Percentiles rank a stretch among this genome's conserved stretches.
phyloP scores from a whole-genome alignment of 768 basidiomycete genomes.

The Leccinum fibrillosum region DNA sequence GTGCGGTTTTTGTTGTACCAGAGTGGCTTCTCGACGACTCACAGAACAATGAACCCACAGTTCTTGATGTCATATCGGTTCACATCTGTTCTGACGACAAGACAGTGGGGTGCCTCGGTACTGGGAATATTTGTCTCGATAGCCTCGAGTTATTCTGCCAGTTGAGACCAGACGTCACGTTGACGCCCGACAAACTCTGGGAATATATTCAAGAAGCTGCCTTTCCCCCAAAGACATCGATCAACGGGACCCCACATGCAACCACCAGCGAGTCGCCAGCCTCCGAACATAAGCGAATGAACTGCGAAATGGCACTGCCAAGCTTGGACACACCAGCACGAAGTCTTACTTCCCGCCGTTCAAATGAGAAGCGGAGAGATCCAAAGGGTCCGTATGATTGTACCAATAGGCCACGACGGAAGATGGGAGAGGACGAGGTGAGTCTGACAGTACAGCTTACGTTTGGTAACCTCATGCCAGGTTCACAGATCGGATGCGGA shows the following conservation, averaged over 20 bases:
- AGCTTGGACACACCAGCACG: not conserved
- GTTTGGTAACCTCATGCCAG: not conserved
- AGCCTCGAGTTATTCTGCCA: too few species aligned
- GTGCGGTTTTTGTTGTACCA: too few species aligned
- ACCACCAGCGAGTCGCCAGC: not conserved
- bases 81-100: not conserved
- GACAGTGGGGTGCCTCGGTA: not conserved
- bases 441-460: not conserved
- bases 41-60: too few species aligned
- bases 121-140: not conserved
- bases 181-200: not conserved
- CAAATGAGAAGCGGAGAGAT: not conserved
- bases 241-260: not conserved
- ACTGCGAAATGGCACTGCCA: not conserved
- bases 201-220: not conserved
- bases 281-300: not conserved
- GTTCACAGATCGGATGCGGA: not conserved
- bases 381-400: not conserved
- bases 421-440: not conserved
- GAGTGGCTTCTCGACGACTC: too few species aligned
- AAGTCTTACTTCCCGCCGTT: not conserved
- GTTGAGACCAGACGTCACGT: too few species aligned
- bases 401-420: not conserved
- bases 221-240: not conserved
- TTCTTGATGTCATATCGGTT: accelerated